Percentiles rank a stretch among this genome's conserved stretches.
Evolutionary conservation across 1,139 yeast species (phyloP).

Genomic region (Candida sanyaensis): DNA sequence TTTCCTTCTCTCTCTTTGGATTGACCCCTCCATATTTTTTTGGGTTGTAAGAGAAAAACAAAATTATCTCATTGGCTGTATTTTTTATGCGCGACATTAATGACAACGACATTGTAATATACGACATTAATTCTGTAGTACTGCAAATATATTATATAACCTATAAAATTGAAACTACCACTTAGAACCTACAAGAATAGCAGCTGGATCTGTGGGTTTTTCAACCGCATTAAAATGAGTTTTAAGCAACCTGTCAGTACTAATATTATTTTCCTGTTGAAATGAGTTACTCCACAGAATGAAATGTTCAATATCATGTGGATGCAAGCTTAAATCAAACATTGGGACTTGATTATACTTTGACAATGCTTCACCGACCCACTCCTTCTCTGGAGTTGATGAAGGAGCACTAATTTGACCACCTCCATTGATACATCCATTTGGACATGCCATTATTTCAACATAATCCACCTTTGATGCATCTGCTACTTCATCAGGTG

Average conservation of each 20-base stretch:
- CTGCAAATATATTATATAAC: background rate
- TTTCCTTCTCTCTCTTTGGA: background rate
- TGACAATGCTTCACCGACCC: constrained; percentile 36
- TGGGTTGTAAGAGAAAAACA: constrained; percentile 13
- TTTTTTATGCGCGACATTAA: background rate
- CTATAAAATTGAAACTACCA: constrained; percentile 28
- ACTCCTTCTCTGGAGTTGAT: constrained; percentile 35
- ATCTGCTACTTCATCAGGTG: constrained; percentile 46
- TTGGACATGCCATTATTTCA: constrained; percentile 98
- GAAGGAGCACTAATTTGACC: constrained; percentile 72
- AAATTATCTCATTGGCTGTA: constrained; percentile 13
- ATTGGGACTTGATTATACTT: constrained; percentile 31
- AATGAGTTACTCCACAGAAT: constrained; percentile 37
- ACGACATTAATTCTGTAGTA: background rate
- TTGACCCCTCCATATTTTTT: background rate
- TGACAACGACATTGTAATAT: background rate
- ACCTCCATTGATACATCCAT: constrained; percentile 97
- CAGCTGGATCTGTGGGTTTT: constrained; percentile 50
- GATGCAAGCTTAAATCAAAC: constrained; percentile 18
- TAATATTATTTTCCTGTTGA: constrained; percentile 28
- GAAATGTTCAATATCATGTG: constrained; percentile 17
- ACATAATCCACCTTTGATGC: constrained; percentile 77
- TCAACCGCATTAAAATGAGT: constrained; percentile 55
- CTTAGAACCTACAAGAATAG: constrained; percentile 44
- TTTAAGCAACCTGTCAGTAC: constrained; percentile 38